Conservation (phyloP, 345 rosid genomes). For the Corchorus olitorius region DNA sequence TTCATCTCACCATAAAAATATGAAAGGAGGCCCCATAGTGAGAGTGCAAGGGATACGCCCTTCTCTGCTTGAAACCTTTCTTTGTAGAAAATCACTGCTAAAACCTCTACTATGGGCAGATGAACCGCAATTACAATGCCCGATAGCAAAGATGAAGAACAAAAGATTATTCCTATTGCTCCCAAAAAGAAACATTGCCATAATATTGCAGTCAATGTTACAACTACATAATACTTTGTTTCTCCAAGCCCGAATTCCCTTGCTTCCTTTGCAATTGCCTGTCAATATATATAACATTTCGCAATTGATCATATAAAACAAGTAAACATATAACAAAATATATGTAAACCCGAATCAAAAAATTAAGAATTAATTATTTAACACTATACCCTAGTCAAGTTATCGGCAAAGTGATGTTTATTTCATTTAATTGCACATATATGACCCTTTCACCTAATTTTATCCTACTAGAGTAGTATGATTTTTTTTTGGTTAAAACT, state of each 20-base stretch:
- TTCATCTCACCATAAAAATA: constrained; percentile 71
- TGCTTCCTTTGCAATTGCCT: constrained; percentile 74
- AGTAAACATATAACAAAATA: too few relatives aligned
- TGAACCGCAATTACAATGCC: constrained; percentile 50
- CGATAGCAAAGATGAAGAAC: constrained; percentile 56
- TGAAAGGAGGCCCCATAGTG: constrained; percentile 73
- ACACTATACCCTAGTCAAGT: too few relatives aligned
- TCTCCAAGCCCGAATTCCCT: constrained; percentile 48
- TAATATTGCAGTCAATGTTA: constrained; percentile 34
- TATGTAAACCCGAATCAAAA: too few relatives aligned
- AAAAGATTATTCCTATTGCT: constrained; percentile 56
- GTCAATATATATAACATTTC: not conserved
- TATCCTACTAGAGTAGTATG: too few relatives aligned
- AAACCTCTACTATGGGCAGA: constrained; percentile 61
- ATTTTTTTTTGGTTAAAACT: too few relatives aligned
- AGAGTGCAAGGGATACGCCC: constrained; percentile 67
- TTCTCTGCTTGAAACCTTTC: constrained; percentile 72
- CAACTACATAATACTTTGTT: constrained; percentile 44
- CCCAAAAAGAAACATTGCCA: constrained; percentile 63
- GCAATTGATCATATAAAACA: too few relatives aligned
- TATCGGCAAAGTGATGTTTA: too few relatives aligned
- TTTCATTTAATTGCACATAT: too few relatives aligned
- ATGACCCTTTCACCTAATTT: too few relatives aligned
- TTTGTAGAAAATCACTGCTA: constrained; percentile 63
- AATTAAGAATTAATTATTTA: not conserved